These are phyloP conservation scores for Trichoderma brevicompactum DNA, from an alignment of 2,329 filamentous ascomycete species.

Conservation along the genomic window DNA sequence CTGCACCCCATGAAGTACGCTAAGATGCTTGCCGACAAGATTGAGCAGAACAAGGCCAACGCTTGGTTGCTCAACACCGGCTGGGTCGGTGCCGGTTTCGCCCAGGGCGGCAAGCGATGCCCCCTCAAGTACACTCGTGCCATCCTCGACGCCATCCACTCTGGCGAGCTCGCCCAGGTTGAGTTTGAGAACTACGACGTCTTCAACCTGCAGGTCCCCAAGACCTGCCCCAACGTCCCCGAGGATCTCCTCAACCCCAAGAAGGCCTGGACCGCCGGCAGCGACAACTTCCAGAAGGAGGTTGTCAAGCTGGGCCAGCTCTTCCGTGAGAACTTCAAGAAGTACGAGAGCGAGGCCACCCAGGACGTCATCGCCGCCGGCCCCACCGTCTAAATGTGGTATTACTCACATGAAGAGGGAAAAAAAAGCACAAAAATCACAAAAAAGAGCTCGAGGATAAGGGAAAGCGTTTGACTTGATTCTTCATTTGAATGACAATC, in stretches of 20 bases:
- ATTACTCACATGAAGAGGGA: neutral
- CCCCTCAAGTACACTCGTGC: conserved; percentile 98
- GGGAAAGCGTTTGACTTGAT: conserved; percentile 10
- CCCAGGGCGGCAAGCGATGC: conserved; percentile 93
- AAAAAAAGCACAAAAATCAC: neutral
- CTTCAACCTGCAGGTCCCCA: conserved; percentile 97
- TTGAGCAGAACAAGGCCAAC: conserved; percentile 90
- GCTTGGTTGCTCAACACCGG: conserved; percentile 99
- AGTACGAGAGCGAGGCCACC: conserved; percentile 85
- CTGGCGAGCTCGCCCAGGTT: conserved; percentile 87
- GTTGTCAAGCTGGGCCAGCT: conserved; percentile 87
- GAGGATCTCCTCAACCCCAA: conserved; percentile 92
- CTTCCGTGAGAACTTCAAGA: conserved; percentile 97
- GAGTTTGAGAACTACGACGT: conserved; percentile 95
- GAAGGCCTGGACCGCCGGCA: conserved; percentile 85
- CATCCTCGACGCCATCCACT: conserved; percentile 98
- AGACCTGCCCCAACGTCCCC: conserved; percentile 84
- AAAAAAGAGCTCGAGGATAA: conserved; percentile 4
- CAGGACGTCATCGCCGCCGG: conserved; percentile 75
- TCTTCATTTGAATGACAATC: neutral
- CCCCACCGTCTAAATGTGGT: conserved; percentile 47
- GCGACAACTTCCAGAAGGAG: conserved; percentile 81
- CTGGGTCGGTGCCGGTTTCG: conserved; percentile 90
- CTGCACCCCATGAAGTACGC: conserved; percentile 99
- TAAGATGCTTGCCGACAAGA: conserved; percentile 98